These are phyloP conservation scores for Pulveroboletus sp. DNA, from an alignment of 768 basidiomycete genomes.

Conservation along the genomic window DNA sequence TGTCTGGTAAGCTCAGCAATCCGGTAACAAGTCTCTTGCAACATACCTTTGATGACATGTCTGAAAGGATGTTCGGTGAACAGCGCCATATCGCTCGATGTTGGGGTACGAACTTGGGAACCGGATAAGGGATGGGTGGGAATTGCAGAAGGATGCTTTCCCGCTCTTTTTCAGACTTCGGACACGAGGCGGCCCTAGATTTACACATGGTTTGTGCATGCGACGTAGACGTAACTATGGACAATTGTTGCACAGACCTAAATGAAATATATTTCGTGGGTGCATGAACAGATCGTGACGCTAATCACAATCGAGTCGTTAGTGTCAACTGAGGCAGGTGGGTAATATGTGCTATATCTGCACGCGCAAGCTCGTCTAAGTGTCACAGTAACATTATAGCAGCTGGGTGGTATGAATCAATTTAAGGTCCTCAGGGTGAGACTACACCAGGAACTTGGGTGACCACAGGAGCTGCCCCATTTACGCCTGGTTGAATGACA, in stretches of 20 bases:
- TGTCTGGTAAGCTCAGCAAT: constrained; percentile 9
- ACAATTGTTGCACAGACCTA: constrained; percentile 8
- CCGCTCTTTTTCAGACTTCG: constrained; percentile 21
- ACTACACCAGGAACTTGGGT: constrained; percentile 50
- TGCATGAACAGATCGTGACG: too few species aligned
- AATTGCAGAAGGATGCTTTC: constrained; percentile 8
- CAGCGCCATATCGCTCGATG: constrained; percentile 25
- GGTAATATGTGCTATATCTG: too few species aligned
- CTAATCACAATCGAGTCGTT: constrained; percentile 8
- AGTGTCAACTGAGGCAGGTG: constrained; percentile 4
- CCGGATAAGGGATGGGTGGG: constrained; percentile 27
- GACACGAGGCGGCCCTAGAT: constrained; percentile 27
- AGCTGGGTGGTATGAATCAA: neutral
- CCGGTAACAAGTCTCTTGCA: neutral
- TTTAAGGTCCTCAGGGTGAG: constrained; percentile 13
- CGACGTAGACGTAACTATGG: constrained; percentile 13
- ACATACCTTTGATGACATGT: constrained; percentile 31
- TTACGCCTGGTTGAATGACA: constrained; percentile 62
- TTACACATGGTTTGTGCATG: constrained; percentile 11
- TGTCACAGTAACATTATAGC: neutral
- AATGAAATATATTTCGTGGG: too few species aligned
- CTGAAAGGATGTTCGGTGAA: constrained; percentile 33
- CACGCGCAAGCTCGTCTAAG: too few species aligned
- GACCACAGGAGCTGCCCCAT: constrained; percentile 57
- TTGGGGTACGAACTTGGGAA: constrained; percentile 13